Evolutionary conservation across 1,284 basidiomycete species (phyloP), one percentile per base, ranked within the genome.

Genomic region (Puccinia hordei): DNA sequence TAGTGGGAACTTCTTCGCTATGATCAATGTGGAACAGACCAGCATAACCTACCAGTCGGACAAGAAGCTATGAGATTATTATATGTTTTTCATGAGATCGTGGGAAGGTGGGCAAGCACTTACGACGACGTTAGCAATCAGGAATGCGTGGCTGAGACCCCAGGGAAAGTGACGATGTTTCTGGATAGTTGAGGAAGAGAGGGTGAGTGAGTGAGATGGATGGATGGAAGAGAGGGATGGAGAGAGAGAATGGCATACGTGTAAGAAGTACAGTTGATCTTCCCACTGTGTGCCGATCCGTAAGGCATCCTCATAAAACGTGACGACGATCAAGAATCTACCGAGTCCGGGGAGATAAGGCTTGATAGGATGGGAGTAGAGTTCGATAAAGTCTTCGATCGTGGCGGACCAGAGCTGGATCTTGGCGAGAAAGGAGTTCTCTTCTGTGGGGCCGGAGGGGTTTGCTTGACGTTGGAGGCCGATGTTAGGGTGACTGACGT

Each of bases 201-300:
- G 81, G 81, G 81, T 81, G 10, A 24, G 71, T 83, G 44, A n/a
- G n/a, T n/a, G 81, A 81, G 65, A 72, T 51, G 57, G 19, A 9
- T 13, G 24, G n/a, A 55, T 68, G 24, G 35, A 66, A 27, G 55
- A 61, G 24, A 30, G 27, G 44, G 89, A 91, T 85, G 27, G 24
- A 35, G 51, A 59, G 30, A 30, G 30, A 24, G 33, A 27, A 71
- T 41, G 41, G 46, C 83, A 93, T 93, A 91, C 91, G 87, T 95
- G 92, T 84, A 98, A 88, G 86, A 97, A 98, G 93, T 95, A 98
- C 74, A 95, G 90, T 87, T 99, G 96, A 87, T 99, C 96, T 74
- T 89, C 86, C 94, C 94, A 98, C 86, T 98, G 96, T 13, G 94
- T 94, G 82, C 93, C 82, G 86, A 99, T 99, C 83, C 96, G 89